Evolutionary conservation across 2,329 filamentous ascomycete genomes (phyloP), one percentile per base, ranked within the genome.

Genomic region (Lachnellula cervina): DNA sequence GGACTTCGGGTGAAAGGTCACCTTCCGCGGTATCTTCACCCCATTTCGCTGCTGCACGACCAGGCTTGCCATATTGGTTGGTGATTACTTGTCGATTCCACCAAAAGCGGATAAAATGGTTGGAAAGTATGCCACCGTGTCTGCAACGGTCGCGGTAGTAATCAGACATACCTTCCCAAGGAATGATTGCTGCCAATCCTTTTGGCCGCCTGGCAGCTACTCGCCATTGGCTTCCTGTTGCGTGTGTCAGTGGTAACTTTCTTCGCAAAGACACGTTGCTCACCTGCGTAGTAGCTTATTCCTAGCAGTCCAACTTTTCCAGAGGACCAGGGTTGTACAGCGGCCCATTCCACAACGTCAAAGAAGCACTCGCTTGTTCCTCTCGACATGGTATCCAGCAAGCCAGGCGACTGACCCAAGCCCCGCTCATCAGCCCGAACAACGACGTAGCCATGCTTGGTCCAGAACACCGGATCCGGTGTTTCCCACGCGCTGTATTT

Each of bases 1-100:
- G 47, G 3, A 46, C 77, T 5, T 81, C 80, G 1, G 79, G 77
- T 0, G 76, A 67, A 0, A 86, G 69, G 57, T 82, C 75, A 1
- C 83, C 83, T 59, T 86, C 83, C 25, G 84, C 72, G 0, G 82
- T 84, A 51, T 72, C 63, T 67, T 65, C 35, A 60, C 65, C 51
- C 66, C 64, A 45, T 16, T 46, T 46, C 11, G n/a, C 19, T 7
- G 73, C 76, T 1, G 70, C 70, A 35, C 79, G 70, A 1, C 76
- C 78, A 2, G 77, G 74, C 9, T 74, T 74, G 1, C 86, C 86
- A 58, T 89, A 89, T 67, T 90, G 87, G 63, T 88, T 89, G 0
- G 75, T 74, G 7, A 87, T 72, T 6, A 88, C 82, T 65, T 87
- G 84, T 0, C 82, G 23, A 63, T 86, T 77, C 83, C 83, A 87